phyloP scores from a whole-genome alignment of 495 filamentous ascomycete species.

The Penicillium nucicola region DNA sequence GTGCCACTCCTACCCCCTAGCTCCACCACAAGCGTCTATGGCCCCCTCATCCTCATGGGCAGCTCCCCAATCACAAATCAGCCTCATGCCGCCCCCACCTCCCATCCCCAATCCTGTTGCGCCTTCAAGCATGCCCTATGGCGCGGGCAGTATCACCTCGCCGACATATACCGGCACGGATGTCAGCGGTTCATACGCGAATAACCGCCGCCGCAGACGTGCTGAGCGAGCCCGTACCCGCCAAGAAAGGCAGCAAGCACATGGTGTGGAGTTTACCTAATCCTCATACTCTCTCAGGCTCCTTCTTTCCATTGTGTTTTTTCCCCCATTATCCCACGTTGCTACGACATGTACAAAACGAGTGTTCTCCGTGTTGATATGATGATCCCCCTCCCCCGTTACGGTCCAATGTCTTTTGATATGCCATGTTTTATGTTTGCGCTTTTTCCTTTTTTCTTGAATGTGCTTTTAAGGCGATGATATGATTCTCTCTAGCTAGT shows the following conservation, averaged over 20 bases:
- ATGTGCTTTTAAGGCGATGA: background rate
- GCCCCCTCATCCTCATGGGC: slow-evolving; percentile 27
- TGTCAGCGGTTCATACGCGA: slow-evolving; percentile 52
- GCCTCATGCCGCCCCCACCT: slow-evolving; percentile 33
- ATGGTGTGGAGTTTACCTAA: slow-evolving; percentile 47
- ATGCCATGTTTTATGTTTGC: background rate
- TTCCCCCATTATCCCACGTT: background rate
- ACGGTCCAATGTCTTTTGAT: slow-evolving; percentile 8
- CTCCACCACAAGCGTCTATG: slow-evolving; percentile 15
- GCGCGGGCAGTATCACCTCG: slow-evolving; percentile 44
- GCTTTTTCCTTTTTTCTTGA: background rate
- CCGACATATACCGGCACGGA: slow-evolving; percentile 51
- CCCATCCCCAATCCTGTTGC: slow-evolving; percentile 31
- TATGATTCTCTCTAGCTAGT: slow-evolving; percentile 1
- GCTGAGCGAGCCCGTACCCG: slow-evolving; percentile 49
- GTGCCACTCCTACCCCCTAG: slow-evolving; percentile 14
- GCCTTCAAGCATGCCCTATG: slow-evolving; percentile 38
- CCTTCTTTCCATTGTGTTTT: background rate
- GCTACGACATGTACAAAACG: slow-evolving; percentile 9
- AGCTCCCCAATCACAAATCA: slow-evolving; percentile 31
- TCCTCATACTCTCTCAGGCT: background rate
- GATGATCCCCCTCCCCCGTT: background rate
- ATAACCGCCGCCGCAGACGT: slow-evolving; percentile 49
- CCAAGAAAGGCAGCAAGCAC: slow-evolving; percentile 42
- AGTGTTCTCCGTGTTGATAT: slow-evolving; percentile 9